These are phyloP conservation scores for Glaciozyma martinii DNA, from an alignment of 768 basidiomycete species.

Conservation along the genomic window DNA sequence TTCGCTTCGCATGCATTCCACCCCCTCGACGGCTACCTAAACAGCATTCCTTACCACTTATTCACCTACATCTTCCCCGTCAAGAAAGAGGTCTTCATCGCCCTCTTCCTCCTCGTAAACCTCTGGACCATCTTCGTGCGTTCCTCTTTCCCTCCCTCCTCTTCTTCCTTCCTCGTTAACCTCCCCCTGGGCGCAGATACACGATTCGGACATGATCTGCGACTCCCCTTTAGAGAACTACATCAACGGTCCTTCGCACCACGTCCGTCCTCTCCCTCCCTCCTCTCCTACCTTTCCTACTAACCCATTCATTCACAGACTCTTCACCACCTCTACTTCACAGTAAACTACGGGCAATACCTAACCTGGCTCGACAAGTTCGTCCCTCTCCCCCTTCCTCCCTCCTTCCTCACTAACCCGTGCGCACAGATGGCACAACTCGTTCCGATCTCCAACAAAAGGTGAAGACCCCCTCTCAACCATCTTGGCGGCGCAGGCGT, in stretches of 20 bases:
- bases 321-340: conserved; percentile 91
- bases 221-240: conserved; percentile 74
- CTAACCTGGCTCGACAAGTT: background rate
- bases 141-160: conserved; percentile 49
- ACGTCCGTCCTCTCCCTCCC: conserved; percentile 38
- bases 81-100: conserved; percentile 73
- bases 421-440: conserved; percentile 72
- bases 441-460: conserved; percentile 79
- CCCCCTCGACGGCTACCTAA: conserved; percentile 83
- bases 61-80: conserved; percentile 88
- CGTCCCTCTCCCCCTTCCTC: conserved; percentile 6
- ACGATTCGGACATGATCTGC: conserved; percentile 98
- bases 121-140: conserved; percentile 53
- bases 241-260: conserved; percentile 96
- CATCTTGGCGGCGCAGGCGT: conserved; percentile 28
- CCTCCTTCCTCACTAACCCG: conserved; percentile 57
- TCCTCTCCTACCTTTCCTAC: background rate
- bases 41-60: conserved; percentile 90
- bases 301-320: conserved; percentile 43
- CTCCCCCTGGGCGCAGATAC: conserved; percentile 53
- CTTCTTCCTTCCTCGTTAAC: background rate
- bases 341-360: conserved; percentile 52
- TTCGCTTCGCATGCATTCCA: conserved; percentile 98
- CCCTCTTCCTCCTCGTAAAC: conserved; percentile 82
- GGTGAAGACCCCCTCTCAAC: conserved; percentile 67